phyloP scores from a whole-genome alignment of 352 stramenopile species.

The Phytophthora pseudosyringae region DNA sequence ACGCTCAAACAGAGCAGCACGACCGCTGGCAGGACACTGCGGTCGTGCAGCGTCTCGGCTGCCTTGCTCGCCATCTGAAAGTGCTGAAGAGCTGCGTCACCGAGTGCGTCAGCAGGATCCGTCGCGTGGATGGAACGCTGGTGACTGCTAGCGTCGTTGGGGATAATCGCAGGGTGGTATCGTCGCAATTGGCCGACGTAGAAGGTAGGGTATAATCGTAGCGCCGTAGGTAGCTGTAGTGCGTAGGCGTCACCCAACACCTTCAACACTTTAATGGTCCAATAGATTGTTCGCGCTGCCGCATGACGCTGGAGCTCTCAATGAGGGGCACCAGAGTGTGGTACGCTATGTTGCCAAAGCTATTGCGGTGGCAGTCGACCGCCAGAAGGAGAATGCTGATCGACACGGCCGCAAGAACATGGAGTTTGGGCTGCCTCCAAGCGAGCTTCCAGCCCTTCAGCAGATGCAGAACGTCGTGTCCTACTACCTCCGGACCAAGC shows the following conservation, averaged over 20 bases:
- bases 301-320: too few species aligned
- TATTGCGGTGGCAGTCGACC: too few species aligned
- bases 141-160: not conserved
- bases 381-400: too few species aligned
- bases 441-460: too few species aligned
- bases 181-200: constrained; percentile 10
- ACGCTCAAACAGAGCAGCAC: not conserved
- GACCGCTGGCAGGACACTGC: constrained; percentile 1
- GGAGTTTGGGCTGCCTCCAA: too few species aligned
- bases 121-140: not conserved
- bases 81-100: not conserved
- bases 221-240: not conserved
- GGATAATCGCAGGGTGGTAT: constrained; percentile 6
- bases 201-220: constrained; percentile 32
- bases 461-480: too few species aligned
- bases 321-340: too few species aligned
- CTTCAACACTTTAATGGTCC: not conserved
- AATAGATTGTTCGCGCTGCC: too few species aligned
- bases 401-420: too few species aligned
- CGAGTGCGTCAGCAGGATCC: not conserved
- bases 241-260: not conserved
- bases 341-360: too few species aligned
- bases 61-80: not conserved
- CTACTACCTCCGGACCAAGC: too few species aligned
- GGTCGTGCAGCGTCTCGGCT: not conserved